Base-by-base conservation (phyloP, 352 stramenopile genomes). In the Pythium aristosporum region DNA sequence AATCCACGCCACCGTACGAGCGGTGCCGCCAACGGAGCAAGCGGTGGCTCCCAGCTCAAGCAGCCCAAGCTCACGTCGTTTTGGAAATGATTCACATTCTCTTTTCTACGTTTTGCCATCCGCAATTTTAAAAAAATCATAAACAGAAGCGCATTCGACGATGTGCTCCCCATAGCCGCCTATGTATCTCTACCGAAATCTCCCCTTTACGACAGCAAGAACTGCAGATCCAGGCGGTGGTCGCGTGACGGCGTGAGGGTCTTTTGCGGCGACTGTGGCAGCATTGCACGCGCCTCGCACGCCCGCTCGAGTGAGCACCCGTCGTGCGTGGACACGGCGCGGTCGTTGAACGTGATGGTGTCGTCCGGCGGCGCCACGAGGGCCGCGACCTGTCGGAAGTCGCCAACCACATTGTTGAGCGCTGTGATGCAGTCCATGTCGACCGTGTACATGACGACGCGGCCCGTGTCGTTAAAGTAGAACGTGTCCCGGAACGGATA, bases 401-500 rank as follows among this genome's bases (percentile, higher is more conserved):
- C 56, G 30, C 43, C 43, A 16, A 69, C 34, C n/a, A 69, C 25
- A 28, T 53, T 50, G 20, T 55, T 55, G 25, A 69, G 34, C n/a
- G 63, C 52, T 5, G 39, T 41, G 21, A 69, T 49, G 48, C 61
- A 56, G 56, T 69, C 63, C 39, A 69, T 49, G 28, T 69, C 63
- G 5, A 60, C 49, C 4, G 44, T 64, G 63, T 69, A 69, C 44
- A 64, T 63, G 48, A 18, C 30, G 36, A 69, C 63, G 30, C 63
- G 63, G 20, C 63, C 54, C 0, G 23, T 12, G 12, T 55, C 46
- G 32, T 63, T 64, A n/a, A 69, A 69, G 37, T 61, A 69, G 49
- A 69, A 69, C 43, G 56, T 64, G 49, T 69, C 63, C 8, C 56
- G 39, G 49, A 69, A 64, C 21, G 63, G 63, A 30, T 69, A 69